Conservation (phyloP, 345 rosid species). For the Eucalyptus melliodora region DNA sequence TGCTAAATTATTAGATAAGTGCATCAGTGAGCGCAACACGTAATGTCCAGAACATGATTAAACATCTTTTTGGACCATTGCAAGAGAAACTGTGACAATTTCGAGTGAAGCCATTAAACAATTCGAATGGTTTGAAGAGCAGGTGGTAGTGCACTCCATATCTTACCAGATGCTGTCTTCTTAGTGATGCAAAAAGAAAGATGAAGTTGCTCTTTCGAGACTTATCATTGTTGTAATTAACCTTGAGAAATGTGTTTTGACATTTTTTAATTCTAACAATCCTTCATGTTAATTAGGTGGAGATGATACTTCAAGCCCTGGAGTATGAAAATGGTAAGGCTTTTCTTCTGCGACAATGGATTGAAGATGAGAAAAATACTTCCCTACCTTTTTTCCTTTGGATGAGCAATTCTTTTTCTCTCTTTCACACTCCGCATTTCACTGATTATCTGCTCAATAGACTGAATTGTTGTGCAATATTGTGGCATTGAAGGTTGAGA, state of each 20-base stretch:
- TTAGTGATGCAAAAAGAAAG: neutral
- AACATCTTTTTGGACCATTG: neutral
- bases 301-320: conserved; percentile 96
- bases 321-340: conserved; percentile 81
- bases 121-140: neutral
- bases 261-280: neutral
- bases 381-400: neutral
- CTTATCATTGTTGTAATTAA: neutral
- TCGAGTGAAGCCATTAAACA: neutral
- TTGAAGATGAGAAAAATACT: neutral
- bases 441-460: neutral
- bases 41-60: neutral
- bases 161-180: neutral
- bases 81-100: neutral
- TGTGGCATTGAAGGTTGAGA: neutral
- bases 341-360: neutral
- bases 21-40: neutral
- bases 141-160: neutral
- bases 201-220: neutral
- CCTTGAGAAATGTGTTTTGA: neutral
- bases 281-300: conserved; percentile 28
- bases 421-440: neutral
- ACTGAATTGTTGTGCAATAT: neutral
- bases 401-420: neutral
- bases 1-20: neutral